A percentile compares a stretch with the other conserved stretches of the same genome.
Evolutionary conservation across 2,329 filamentous ascomycete genomes (phyloP).

Genomic region (Eutypella sp.): DNA sequence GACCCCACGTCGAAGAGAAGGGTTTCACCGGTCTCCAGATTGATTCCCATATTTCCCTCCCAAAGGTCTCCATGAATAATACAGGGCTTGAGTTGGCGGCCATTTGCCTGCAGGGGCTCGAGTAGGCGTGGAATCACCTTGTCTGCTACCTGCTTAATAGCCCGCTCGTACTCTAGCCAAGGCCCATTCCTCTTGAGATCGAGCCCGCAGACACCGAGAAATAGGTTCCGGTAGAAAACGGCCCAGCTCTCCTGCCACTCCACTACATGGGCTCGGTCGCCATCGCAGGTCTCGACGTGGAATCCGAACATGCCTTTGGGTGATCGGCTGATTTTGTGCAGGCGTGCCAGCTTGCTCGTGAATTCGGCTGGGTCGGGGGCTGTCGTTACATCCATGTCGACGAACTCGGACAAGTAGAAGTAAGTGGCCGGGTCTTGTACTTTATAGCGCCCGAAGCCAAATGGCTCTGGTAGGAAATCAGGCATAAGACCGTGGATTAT

Average conservation of each 20-base stretch:
- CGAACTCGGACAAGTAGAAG: constrained; percentile 12
- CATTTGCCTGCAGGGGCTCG: constrained; percentile 7
- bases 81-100: constrained; percentile 5
- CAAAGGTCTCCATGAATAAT: constrained; percentile 12
- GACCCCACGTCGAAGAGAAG: constrained; percentile 11
- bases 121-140: constrained; percentile 11
- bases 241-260: constrained; percentile 15
- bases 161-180: constrained; percentile 11
- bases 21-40: constrained; percentile 6
- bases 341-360: constrained; percentile 5
- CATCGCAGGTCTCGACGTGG: constrained; percentile 6
- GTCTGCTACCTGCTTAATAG: constrained; percentile 6
- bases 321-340: constrained; percentile 8
- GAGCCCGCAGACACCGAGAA: constrained; percentile 13
- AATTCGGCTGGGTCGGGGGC: constrained; percentile 9
- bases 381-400: constrained; percentile 9
- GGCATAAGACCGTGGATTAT: too few relatives aligned
- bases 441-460: too few relatives aligned
- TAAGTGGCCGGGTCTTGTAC: too few relatives aligned
- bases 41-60: constrained; percentile 8
- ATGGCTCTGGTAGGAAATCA: too few relatives aligned
- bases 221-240: constrained; percentile 12
- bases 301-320: constrained; percentile 14
- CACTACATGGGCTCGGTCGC: constrained; percentile 3
- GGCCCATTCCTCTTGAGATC: constrained; percentile 17